Evolutionary conservation across 2,329 filamentous ascomycete genomes (phyloP), one percentile per base, ranked within the genome.

Genomic region (Teratosphaeria pseudoeucalypti): DNA sequence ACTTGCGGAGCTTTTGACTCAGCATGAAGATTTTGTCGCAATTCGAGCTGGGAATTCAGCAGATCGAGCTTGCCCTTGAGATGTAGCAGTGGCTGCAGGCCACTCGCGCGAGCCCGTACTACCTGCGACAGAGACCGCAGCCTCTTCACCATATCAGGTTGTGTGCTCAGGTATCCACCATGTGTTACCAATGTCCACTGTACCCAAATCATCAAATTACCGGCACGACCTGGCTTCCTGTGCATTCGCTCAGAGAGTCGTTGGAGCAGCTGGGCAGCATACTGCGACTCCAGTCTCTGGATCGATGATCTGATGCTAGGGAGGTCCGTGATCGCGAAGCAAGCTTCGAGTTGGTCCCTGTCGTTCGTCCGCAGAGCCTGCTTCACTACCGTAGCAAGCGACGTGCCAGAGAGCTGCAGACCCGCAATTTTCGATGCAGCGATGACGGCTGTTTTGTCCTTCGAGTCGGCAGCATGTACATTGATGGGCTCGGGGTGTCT

Each of bases 31-130:
- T 82, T 83, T 68, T 84, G 85, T 56, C 94, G 82, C 67, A 96
- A 77, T 67, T 89, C 85, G 73, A 97, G 86, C 76, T 99, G 94
- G 6, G 90, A 87, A 68, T 94, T 88, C 55, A 97, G 81, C 84
- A 99, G 90, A 71, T 97, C 92, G 34, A 99, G 81, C 75, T 96
- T 96, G 27, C 94, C 94, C 78, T 96, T 96, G 61, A 99, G 81
- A 23, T 92, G 84, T 39, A 99, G 79, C 54, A 99, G 79, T 64
- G 88, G 90, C 62, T 88, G 85, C 27, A 97, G 80, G 16, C 90
- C 91, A 64, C 86, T 86, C 37, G 91, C 87, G 52, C 94, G 85
- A 76, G 95, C 90, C 63, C 91, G 87, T 61, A 97, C 83, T 19
- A 97, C 92, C 70, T 88, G 87, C 73, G 92, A 89, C 58, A 99